Evolutionary conservation across 2,329 filamentous ascomycete genomes (phyloP).

Genomic region (Shiraia bambusicola): DNA sequence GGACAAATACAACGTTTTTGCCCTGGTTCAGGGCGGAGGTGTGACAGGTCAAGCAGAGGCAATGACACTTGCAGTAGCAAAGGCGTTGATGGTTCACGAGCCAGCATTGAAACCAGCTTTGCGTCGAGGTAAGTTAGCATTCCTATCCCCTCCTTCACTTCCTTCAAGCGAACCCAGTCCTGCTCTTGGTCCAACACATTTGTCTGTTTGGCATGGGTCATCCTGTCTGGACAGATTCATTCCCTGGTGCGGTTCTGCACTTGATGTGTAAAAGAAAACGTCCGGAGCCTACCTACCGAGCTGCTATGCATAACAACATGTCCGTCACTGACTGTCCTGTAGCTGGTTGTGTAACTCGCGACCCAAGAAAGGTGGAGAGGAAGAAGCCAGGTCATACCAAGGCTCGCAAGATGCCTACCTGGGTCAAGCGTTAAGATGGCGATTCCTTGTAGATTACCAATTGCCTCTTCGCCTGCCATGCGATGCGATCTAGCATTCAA

Average conservation of each 20-base stretch:
- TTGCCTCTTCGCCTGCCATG: conserved; percentile 6
- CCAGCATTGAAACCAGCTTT: conserved; percentile 85
- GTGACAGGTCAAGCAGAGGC: conserved; percentile 95
- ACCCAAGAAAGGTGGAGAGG: conserved; percentile 89
- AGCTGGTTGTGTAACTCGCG: conserved; percentile 92
- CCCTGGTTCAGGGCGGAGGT: conserved; percentile 78
- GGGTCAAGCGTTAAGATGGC: conserved; percentile 75
- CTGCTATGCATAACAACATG: conserved; percentile 10
- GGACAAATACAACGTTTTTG: conserved; percentile 98
- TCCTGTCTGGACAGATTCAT: conserved; percentile 1
- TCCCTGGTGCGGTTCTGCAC: conserved; percentile 6
- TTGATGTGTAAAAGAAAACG: conserved; percentile 8
- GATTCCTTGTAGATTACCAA: conserved; percentile 30
- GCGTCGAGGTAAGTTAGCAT: conserved; percentile 72
- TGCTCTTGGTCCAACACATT: conserved; percentile 2
- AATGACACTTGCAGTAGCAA: conserved; percentile 83
- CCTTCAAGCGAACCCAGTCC: conserved; percentile 7
- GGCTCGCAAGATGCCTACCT: conserved; percentile 95
- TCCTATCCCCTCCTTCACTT: conserved; percentile 5
- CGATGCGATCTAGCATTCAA: neutral
- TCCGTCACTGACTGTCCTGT: conserved; percentile 47
- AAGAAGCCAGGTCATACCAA: conserved; percentile 97
- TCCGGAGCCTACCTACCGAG: conserved; percentile 6
- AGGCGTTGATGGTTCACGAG: conserved; percentile 87
- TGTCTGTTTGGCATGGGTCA: neutral